phyloP scores from a whole-genome alignment of 805 yeast genomes.

The Ogataea siamensis region DNA sequence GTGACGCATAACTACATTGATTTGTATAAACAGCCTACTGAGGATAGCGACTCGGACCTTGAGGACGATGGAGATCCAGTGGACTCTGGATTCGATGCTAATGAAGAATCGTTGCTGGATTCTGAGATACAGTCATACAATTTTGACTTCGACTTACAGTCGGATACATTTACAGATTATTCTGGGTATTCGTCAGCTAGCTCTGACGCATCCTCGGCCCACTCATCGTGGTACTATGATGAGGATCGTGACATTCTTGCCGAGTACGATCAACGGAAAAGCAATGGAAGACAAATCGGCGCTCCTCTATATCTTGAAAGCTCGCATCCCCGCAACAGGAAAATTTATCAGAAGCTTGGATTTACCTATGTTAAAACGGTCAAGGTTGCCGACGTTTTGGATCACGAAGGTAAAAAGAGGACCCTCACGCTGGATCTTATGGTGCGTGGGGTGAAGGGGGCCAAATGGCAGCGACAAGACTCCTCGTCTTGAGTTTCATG shows the following conservation, averaged over 20 bases:
- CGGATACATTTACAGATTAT: slow-evolving; percentile 35
- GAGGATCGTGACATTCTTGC: slow-evolving; percentile 36
- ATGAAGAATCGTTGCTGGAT: slow-evolving; percentile 30
- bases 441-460: slow-evolving; percentile 39
- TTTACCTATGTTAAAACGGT: slow-evolving; percentile 40
- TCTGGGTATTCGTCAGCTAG: slow-evolving; percentile 35
- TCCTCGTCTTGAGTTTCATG: not conserved
- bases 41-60: slow-evolving; percentile 21
- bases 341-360: slow-evolving; percentile 54
- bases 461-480: slow-evolving; percentile 31
- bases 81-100: slow-evolving; percentile 18
- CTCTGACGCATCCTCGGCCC: slow-evolving; percentile 34
- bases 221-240: slow-evolving; percentile 35
- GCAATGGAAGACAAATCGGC: slow-evolving; percentile 31
- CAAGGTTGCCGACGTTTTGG: slow-evolving; percentile 33
- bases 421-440: slow-evolving; percentile 37
- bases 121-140: slow-evolving; percentile 36
- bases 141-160: slow-evolving; percentile 34
- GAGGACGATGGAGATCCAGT: slow-evolving; percentile 16
- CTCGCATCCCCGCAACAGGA: slow-evolving; percentile 52
- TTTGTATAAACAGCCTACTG: slow-evolving; percentile 21
- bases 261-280: slow-evolving; percentile 32
- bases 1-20: slow-evolving; percentile 47
- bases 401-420: slow-evolving; percentile 26
- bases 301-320: slow-evolving; percentile 51